phyloP scores from a whole-genome alignment of 768 basidiomycete species.

The Jaapia argillacea region DNA sequence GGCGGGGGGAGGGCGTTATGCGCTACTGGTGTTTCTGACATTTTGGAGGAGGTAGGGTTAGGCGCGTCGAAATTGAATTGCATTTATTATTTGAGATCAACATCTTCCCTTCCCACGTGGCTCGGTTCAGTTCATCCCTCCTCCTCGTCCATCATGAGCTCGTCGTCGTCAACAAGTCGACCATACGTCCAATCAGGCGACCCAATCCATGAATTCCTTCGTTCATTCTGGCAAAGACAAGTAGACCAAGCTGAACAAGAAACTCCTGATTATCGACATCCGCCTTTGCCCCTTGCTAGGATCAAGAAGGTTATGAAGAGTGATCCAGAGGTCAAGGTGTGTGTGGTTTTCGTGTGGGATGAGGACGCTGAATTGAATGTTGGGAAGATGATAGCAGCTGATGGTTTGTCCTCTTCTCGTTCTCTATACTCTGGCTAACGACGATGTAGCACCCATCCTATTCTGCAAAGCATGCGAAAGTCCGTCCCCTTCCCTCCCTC shows the following conservation, averaged over 20 bases:
- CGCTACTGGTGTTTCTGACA: constrained; percentile 14
- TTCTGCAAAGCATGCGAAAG: constrained; percentile 99
- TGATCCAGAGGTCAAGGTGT: constrained; percentile 91
- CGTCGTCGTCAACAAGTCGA: neutral
- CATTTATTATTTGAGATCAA: no score
- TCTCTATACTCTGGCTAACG: constrained; percentile 5
- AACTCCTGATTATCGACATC: constrained; percentile 80
- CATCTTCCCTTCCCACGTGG: no score
- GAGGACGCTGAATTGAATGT: neutral
- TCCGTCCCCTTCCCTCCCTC: constrained; percentile 30
- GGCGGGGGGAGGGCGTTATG: constrained; percentile 72
- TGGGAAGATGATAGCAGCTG: constrained; percentile 91
- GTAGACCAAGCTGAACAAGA: constrained; percentile 82
- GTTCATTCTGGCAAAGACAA: constrained; percentile 86
- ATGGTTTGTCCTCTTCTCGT: constrained; percentile 42
- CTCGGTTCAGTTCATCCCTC: no score
- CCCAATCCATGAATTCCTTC: constrained; percentile 77
- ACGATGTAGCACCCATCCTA: constrained; percentile 67
- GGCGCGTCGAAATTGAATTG: no score
- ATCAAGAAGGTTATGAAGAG: constrained; percentile 99
- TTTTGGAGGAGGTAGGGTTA: neutral
- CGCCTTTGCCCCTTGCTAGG: constrained; percentile 83
- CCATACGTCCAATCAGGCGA: constrained; percentile 67
- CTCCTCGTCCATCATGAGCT: no score
- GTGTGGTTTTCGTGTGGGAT: constrained; percentile 14